Evolutionary conservation across 805 yeast species (phyloP), one percentile per base, ranked within the genome.

Genomic region (Sugiyamaella americana): DNA sequence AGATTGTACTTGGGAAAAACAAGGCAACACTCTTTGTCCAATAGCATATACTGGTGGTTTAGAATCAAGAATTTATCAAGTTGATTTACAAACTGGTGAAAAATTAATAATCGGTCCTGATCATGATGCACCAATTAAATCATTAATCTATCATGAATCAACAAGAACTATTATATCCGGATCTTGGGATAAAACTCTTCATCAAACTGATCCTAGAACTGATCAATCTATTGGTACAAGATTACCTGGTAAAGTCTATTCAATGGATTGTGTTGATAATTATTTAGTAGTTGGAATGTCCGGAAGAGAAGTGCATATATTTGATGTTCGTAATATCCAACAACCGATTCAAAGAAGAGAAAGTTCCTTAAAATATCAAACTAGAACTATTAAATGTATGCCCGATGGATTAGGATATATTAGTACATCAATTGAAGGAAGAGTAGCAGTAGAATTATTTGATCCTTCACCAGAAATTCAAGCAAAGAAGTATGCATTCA

Each of bases 351-450:
- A 73, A 47, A 61, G 68, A 2, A 64, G 85, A 35, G 84, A 80
- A 47, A 74, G 81, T 34, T 86, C 89, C 0, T 68, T 86, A 44
- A 78, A 78, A 55, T 78, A 77, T 57, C 88, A 84, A 62, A 76
- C 82, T 1, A 68, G 80, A 40, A 75, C 74, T 20, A 55, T 85
- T 30, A 71, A 69, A 51, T 66, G 79, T 34, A 71, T 79, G 54
- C 83, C 84, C 0, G 65, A 70, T 46, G 72, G 72, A 2, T 51
- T 60, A 66, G 52, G 93, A 82, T 5, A 82, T 60, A 87, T 82
- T 0, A 72, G 80, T 26, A 70, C 87, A 22, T 80, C 91, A 1
- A 71, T 87, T n/a, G 95, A 86, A 56, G 95, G 95, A 0, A 68
- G 94, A 23, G 87, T 84, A 1, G 80, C 88, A 0, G 75, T 87